A percentile compares a stretch with the other conserved stretches of the same genome.
Evolutionary conservation across 495 filamentous ascomycete species (phyloP).

Genomic region (Aspergillus coremiiformis): DNA sequence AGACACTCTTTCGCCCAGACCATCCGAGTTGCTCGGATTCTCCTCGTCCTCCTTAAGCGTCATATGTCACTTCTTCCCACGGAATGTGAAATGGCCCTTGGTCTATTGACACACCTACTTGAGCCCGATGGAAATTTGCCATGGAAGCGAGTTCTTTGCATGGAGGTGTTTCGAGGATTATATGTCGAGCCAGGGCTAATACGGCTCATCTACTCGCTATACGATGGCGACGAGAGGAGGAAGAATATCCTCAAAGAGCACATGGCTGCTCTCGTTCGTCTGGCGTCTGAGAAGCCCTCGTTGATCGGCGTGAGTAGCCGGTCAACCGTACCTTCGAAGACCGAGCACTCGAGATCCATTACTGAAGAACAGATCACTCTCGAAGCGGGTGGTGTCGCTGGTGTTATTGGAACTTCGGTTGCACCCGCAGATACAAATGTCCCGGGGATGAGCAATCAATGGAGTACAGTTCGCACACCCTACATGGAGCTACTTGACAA

Average conservation of each 20-base stretch:
- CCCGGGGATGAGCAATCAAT: conserved; percentile 74
- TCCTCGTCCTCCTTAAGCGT: conserved; percentile 69
- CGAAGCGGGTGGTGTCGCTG: conserved; percentile 79
- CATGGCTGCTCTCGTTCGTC: conserved; percentile 72
- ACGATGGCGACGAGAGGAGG: conserved; percentile 63
- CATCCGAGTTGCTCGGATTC: conserved; percentile 70
- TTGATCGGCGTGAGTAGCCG: conserved; percentile 83
- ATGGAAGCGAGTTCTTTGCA: conserved; percentile 84
- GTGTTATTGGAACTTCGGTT: conserved; percentile 76
- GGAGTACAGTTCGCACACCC: conserved; percentile 80
- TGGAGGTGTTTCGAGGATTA: conserved; percentile 82
- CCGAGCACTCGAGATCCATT: conserved; percentile 35
- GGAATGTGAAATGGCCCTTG: conserved; percentile 80
- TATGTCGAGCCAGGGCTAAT: conserved; percentile 73
- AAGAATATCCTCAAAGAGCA: conserved; percentile 74
- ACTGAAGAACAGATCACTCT: conserved; percentile 74
- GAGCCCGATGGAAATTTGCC: conserved; percentile 69
- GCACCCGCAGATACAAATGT: conserved; percentile 54
- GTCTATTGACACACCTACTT: conserved; percentile 77
- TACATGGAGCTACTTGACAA: conserved; percentile 96
- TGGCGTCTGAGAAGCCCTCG: conserved; percentile 82
- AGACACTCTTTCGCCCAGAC: conserved; percentile 74
- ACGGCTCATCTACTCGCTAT: conserved; percentile 71
- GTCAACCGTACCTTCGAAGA: conserved; percentile 62
- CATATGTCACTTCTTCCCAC: conserved; percentile 65